Percentiles rank a stretch among this genome's conserved stretches.
These are phyloP conservation scores for Bondarzewia mesenterica DNA, from an alignment of 1,284 basidiomycete species.

Conservation along the genomic window DNA sequence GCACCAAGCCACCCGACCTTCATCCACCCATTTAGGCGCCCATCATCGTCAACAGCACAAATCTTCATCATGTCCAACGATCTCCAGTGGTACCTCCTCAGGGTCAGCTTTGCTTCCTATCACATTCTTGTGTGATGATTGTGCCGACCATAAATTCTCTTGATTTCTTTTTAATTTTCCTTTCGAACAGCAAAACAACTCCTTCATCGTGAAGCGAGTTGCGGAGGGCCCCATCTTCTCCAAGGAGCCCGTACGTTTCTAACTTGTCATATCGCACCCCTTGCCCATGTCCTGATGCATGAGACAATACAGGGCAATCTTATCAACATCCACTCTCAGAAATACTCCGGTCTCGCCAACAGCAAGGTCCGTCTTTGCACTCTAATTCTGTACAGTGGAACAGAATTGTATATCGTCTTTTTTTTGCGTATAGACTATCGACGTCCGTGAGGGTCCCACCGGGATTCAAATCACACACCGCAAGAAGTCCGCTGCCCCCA, in stretches of 20 bases:
- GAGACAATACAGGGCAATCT: constrained; percentile 65
- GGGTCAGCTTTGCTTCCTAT: constrained; percentile 43
- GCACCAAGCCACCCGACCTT: constrained; percentile 16
- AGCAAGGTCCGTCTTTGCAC: constrained; percentile 46
- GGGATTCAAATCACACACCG: constrained; percentile 63
- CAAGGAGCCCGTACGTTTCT: constrained; percentile 70
- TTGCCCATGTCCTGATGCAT: background rate
- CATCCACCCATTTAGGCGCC: background rate
- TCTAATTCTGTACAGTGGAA: background rate
- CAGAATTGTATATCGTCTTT: background rate
- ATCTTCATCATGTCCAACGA: constrained; percentile 64
- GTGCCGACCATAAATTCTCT: background rate
- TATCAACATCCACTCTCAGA: constrained; percentile 79
- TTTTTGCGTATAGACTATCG: constrained; percentile 44
- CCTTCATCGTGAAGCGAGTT: constrained; percentile 74
- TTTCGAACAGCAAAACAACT: constrained; percentile 62
- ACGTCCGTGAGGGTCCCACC: constrained; percentile 50
- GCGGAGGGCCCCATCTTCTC: constrained; percentile 73
- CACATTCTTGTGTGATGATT: background rate
- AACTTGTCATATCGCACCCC: background rate
- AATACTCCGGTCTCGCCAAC: constrained; percentile 85
- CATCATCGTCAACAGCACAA: constrained; percentile 12
- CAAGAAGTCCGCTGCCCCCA: constrained; percentile 58
- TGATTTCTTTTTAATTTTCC: constrained; percentile 7
- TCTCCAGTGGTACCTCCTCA: constrained; percentile 87